phyloP scores from a whole-genome alignment of 352 stramenopile species.

The Pseudoperonospora humuli region DNA sequence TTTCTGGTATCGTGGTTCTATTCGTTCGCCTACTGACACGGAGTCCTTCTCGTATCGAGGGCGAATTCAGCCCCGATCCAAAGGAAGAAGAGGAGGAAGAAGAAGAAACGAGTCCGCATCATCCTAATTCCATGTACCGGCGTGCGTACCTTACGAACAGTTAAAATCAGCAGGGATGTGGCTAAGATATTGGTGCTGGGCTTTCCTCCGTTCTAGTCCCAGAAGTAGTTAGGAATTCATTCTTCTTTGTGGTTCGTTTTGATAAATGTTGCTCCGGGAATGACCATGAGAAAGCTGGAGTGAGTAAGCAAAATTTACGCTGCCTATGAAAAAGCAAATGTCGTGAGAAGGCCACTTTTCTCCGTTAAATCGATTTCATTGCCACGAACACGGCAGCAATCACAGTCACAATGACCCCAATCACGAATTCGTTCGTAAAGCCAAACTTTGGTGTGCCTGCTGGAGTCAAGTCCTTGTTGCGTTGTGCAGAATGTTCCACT shows the following conservation, averaged over 20 bases:
- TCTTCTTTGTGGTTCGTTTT: slow-evolving; percentile 10
- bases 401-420: slow-evolving; percentile 12
- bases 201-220: not conserved
- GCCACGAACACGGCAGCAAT: slow-evolving; percentile 27
- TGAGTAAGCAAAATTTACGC: not conserved
- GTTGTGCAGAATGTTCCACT: not conserved
- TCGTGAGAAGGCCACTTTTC: not conserved
- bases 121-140: slow-evolving; percentile 45
- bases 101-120: slow-evolving; percentile 29
- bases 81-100: slow-evolving; percentile 37
- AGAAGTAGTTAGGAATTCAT: slow-evolving; percentile 27
- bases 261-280: slow-evolving; percentile 10
- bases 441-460: slow-evolving; percentile 19
- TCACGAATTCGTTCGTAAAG: slow-evolving; percentile 42
- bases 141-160: slow-evolving; percentile 31
- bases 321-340: slow-evolving; percentile 1
- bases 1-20: slow-evolving; percentile 45
- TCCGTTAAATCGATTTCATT: slow-evolving; percentile 29
- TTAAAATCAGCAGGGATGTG: slow-evolving; percentile 17
- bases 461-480: not conserved
- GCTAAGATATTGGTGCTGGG: slow-evolving; percentile 4
- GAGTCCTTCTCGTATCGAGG: slow-evolving; percentile 23
- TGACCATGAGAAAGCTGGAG: not conserved
- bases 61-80: slow-evolving; percentile 35
- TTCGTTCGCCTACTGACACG: slow-evolving; percentile 40